Evolutionary conservation across 108 stramenopile species (phyloP).

Genomic region (Conticribra weissflogii): DNA sequence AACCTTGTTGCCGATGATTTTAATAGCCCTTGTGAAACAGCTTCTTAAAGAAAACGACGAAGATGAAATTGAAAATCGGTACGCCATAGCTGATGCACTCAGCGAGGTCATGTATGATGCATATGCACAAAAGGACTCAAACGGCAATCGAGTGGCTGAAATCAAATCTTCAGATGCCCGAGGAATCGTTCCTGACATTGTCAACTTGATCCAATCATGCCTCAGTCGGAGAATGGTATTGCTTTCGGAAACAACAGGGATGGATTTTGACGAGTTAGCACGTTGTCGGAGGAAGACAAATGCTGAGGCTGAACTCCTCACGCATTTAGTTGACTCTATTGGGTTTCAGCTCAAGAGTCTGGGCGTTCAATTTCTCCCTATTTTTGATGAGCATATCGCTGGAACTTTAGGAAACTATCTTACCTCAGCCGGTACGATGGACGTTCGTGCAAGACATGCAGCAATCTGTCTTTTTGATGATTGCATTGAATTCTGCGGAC

Average conservation of each 20-base stretch:
- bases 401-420: constrained; percentile 62
- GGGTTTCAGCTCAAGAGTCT: constrained; percentile 82
- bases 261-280: constrained; percentile 71
- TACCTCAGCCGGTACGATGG: constrained; percentile 29
- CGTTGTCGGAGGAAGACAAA: constrained; percentile 52
- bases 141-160: constrained; percentile 42
- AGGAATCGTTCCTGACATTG: constrained; percentile 51
- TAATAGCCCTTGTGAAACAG: constrained; percentile 56
- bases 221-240: constrained; percentile 61
- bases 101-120: constrained; percentile 73
- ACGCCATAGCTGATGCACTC: constrained; percentile 73
- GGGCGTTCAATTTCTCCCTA: constrained; percentile 52
- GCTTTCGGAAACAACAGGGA: constrained; percentile 29
- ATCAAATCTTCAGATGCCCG: constrained; percentile 52
- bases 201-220: constrained; percentile 62
- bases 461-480: constrained; percentile 85
- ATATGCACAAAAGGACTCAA: constrained; percentile 36
- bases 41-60: constrained; percentile 60
- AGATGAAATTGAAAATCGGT: constrained; percentile 67
- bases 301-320: constrained; percentile 63
- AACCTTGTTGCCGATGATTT: constrained; percentile 47
- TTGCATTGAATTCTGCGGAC: constrained; percentile 78
- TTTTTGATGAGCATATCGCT: constrained; percentile 63
- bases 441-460: constrained; percentile 67
- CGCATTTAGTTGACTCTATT: constrained; percentile 76